A percentile compares a stretch with the other conserved stretches of the same genome.
Evolutionary conservation across 177 flowering plant species (phyloP).

Genomic region (Tripterygium wilfordii): DNA sequence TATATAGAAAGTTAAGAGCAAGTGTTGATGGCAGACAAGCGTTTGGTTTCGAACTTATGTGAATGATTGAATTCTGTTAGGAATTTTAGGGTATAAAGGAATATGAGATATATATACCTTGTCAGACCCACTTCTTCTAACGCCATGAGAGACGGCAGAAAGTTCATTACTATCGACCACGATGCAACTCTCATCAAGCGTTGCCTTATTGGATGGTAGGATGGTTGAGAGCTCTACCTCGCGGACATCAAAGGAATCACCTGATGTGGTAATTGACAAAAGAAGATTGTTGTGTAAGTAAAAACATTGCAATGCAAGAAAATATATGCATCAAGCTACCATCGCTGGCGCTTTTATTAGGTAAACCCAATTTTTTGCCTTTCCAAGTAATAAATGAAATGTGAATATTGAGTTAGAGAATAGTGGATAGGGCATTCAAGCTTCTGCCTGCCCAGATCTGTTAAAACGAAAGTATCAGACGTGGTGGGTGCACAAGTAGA

Average conservation of each 20-base stretch:
- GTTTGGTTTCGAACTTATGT: no score
- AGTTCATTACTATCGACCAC: constrained; percentile 1
- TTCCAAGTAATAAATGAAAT: no score
- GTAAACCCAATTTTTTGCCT: no score
- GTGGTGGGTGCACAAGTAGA: no score
- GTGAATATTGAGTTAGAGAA: no score
- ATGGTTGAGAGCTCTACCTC: neutral
- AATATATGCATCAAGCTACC: no score
- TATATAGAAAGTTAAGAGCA: no score
- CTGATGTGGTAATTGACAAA: neutral
- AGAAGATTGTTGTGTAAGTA: neutral
- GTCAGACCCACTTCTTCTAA: neutral
- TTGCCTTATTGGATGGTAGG: neutral
- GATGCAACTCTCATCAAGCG: constrained; percentile 5
- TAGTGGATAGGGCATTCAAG: no score
- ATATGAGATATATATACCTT: constrained; percentile 2
- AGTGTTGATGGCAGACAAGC: no score
- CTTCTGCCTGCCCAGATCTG: no score
- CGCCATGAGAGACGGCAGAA: neutral
- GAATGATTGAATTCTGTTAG: neutral
- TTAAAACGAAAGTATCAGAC: no score
- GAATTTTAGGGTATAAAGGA: neutral
- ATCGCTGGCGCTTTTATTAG: no score
- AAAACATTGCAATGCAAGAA: neutral
- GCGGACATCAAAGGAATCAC: neutral